Evolutionary conservation across 805 yeast species (phyloP), one percentile per base, ranked within the genome.

Genomic region (Suhomyces sp.): DNA sequence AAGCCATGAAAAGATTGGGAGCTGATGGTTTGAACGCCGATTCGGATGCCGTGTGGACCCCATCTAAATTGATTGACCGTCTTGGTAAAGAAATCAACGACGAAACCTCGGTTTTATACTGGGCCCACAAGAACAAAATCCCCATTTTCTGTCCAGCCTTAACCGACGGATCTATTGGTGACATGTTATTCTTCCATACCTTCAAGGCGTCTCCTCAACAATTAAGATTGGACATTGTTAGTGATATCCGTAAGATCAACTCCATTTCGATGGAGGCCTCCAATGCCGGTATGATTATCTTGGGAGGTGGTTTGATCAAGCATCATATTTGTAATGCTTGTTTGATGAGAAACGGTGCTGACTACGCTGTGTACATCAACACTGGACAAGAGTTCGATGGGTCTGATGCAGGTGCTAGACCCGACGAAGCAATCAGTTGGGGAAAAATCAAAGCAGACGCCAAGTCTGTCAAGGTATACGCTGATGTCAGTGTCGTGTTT

Each of bases 311-410:
- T 26, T 67, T 93, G 39, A 77, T 93, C 54, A 93, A 93, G 67
- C 99, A 93, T 60, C 99, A 93, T 58, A 93, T 93, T 50, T 90
- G 95, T 53, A 93, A 93, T 56, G 98, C 99, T 10, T 91, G 98
- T 58, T 71, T 93, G 50, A 93, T 93, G 99, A 83, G 99, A 72
- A 95, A 93, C 53, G 99, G 99, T 53, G 98, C 99, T 15, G 99
- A 93, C 60, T 88, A 82, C 57, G 98, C 98, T 5, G 96, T 93
- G 13, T 93, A 78, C 64, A 91, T 93, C 59, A 93, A 93, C 64
- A 93, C 99, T 11, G 98, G 96, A 30, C 98, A 93, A 66, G 99
- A 93, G 60, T 93, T 88, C 52, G 99, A 93, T 57, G 98, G 98
- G 30, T 87, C 96, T 16, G 98, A 93, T 62, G 98, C 98, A 8